Conservation (phyloP, 768 basidiomycete species). For the Boletus edulis region DNA sequence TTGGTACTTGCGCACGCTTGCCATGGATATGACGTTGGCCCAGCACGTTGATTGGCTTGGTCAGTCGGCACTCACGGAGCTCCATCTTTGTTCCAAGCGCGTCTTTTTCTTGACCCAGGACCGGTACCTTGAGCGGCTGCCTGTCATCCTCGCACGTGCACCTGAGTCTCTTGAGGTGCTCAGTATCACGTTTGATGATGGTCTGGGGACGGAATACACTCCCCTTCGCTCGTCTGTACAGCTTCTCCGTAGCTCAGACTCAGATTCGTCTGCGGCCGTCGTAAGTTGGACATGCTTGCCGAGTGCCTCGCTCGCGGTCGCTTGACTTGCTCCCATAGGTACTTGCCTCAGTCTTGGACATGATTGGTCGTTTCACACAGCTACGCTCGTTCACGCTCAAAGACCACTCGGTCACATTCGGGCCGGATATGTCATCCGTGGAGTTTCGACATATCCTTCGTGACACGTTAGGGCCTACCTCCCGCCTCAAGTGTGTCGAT, state of each 20-base stretch:
- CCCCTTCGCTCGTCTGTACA: neutral
- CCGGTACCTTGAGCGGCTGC: neutral
- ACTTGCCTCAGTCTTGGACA: neutral
- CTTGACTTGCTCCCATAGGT: constrained; percentile 2
- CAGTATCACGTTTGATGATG: neutral
- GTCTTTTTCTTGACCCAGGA: no score
- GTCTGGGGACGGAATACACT: no score
- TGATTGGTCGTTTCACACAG: neutral
- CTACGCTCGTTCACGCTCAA: constrained; percentile 3
- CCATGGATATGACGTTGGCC: neutral
- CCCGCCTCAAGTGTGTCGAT: neutral
- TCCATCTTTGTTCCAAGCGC: neutral
- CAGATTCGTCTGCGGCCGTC: no score
- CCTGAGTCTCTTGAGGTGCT: constrained; percentile 3
- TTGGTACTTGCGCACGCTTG: neutral
- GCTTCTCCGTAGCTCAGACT: neutral
- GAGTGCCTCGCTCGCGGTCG: neutral
- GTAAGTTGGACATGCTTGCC: neutral
- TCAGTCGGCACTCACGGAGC: constrained; percentile 1
- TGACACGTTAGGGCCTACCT: neutral
- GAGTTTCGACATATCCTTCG: neutral
- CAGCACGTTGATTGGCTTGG: neutral
- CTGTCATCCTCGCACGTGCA: neutral
- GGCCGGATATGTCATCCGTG: no score
- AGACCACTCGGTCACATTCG: no score